A percentile compares a stretch with the other conserved stretches of the same genome.
These are phyloP conservation scores for Aspergillus transmontanensis DNA, from an alignment of 2,329 filamentous ascomycete species.

Conservation along the genomic window DNA sequence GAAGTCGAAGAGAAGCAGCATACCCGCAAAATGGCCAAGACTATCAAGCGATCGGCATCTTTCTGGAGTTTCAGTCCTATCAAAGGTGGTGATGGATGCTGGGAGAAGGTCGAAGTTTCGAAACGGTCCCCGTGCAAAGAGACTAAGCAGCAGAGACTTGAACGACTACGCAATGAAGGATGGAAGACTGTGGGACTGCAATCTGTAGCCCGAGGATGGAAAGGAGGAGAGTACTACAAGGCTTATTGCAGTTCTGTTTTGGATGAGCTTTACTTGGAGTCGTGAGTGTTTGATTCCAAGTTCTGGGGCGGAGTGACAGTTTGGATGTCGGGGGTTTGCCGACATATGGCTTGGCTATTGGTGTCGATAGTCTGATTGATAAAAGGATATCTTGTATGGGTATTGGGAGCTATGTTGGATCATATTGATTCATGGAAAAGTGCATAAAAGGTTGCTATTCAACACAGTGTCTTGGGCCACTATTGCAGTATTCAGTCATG, in stretches of 20 bases:
- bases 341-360: not conserved
- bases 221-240: constrained; percentile 41
- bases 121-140: constrained; percentile 25
- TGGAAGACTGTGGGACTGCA: constrained; percentile 44
- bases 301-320: not conserved
- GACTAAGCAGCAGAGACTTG: constrained; percentile 37
- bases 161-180: constrained; percentile 35
- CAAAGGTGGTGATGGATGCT: constrained; percentile 13
- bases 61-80: constrained; percentile 44
- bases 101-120: not conserved
- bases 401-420: too few species aligned
- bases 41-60: constrained; percentile 34
- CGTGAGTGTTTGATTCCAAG: not conserved
- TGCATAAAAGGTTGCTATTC: too few species aligned
- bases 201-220: constrained; percentile 36
- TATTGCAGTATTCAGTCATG: too few species aligned
- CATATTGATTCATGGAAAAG: too few species aligned
- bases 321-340: not conserved
- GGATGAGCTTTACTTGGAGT: constrained; percentile 36
- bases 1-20: constrained; percentile 28
- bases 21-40: constrained; percentile 26
- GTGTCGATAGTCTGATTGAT: not conserved
- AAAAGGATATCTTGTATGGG: too few species aligned
- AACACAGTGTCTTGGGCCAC: too few species aligned
- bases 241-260: constrained; percentile 39